Conservation (phyloP, 192 early-diverging fungal genomes). For the Coemansia umbellata region DNA sequence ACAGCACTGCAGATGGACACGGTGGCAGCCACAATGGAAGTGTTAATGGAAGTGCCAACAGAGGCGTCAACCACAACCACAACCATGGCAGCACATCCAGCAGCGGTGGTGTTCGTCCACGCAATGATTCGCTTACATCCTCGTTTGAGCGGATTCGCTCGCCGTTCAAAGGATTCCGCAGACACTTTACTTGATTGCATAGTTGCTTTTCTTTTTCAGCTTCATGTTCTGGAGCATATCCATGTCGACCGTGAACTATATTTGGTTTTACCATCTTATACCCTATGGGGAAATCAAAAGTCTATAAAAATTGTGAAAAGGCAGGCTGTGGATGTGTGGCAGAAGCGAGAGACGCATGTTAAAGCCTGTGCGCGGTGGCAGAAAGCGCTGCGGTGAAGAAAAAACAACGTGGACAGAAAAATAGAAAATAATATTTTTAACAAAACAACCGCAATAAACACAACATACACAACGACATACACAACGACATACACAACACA, state of each 20-base stretch:
- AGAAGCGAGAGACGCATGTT: too few species aligned
- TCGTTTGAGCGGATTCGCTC: conserved; percentile 51
- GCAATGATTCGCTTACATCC: conserved; percentile 43
- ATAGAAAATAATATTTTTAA: too few species aligned
- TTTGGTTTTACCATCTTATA: too few species aligned
- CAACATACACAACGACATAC: too few species aligned
- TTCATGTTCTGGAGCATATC: conserved; percentile 1
- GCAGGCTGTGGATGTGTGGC: too few species aligned
- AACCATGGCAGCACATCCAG: conserved; percentile 7
- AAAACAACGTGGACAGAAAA: too few species aligned
- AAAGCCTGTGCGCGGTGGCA: too few species aligned
- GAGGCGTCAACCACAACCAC: neutral
- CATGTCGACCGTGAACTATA: neutral
- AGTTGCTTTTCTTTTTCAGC: neutral
- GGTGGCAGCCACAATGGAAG: neutral
- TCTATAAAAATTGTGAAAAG: too few species aligned
- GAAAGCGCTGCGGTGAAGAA: too few species aligned
- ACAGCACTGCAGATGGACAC: neutral
- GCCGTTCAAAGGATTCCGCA: conserved; percentile 51
- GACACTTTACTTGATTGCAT: conserved; percentile 41
- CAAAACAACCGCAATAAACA: too few species aligned
- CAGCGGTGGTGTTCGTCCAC: conserved; percentile 17
- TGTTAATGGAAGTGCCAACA: neutral
- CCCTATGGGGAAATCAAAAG: too few species aligned
- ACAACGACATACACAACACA: too few species aligned